Evolutionary conservation across 169 alveolate genomes (phyloP).

Genomic region (Amoebophrya sp.): DNA sequence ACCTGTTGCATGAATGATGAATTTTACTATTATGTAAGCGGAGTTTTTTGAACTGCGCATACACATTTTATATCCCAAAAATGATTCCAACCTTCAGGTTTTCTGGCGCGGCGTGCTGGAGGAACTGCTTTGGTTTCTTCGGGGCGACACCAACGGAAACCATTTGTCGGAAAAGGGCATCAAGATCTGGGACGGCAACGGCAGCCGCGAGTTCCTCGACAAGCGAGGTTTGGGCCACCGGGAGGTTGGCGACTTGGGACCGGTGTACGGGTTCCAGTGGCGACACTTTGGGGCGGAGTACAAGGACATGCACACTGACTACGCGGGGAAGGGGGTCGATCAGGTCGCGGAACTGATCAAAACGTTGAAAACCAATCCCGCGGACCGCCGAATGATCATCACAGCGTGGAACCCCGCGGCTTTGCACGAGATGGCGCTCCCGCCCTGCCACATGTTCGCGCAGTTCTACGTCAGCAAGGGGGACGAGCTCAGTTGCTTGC

Average conservation of each 20-base stretch:
- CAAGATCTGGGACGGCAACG: conserved; percentile 94
- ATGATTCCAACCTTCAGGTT: no score
- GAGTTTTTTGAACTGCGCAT: no score
- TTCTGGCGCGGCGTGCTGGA: conserved; percentile 65
- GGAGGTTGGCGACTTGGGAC: conserved; percentile 91
- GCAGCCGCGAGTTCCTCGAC: conserved; percentile 87
- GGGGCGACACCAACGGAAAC: conserved; percentile 90
- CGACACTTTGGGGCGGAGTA: conserved; percentile 94
- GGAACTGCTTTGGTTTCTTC: conserved; percentile 90
- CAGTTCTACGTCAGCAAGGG: conserved; percentile 87
- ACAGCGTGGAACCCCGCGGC: conserved; percentile 92
- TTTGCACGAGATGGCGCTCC: conserved; percentile 87
- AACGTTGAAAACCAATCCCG: conserved; percentile 81
- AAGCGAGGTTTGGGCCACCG: conserved; percentile 78
- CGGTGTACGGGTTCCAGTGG: conserved; percentile 98
- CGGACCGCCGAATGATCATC: conserved; percentile 82
- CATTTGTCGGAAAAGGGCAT: conserved; percentile 77
- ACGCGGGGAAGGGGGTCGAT: conserved; percentile 88
- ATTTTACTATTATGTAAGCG: no score
- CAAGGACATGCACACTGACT: conserved; percentile 76
- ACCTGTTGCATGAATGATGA: no score
- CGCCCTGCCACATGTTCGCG: conserved; percentile 94
- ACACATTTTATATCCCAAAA: no score
- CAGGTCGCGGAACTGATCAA: conserved; percentile 77
- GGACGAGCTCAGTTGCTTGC: conserved; percentile 72